Evolutionary conservation across 2,329 filamentous ascomycete genomes (phyloP).

Genomic region (Macrophomina pseudophaseolina): DNA sequence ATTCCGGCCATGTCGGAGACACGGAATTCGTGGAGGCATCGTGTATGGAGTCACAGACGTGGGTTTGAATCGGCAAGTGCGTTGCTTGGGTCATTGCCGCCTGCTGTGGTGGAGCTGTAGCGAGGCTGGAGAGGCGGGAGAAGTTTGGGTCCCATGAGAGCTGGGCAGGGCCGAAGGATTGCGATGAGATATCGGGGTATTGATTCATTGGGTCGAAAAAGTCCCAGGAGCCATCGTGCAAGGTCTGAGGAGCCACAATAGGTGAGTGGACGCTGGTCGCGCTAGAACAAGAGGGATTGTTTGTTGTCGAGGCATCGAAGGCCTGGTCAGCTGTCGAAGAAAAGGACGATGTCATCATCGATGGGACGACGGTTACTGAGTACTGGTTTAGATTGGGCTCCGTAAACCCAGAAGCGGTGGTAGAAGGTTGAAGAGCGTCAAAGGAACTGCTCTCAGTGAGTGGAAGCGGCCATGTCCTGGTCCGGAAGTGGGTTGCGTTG

Average conservation of each 20-base stretch:
- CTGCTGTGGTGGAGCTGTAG: too few species aligned
- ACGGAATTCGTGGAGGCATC: neutral
- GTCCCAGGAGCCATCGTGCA: constrained; percentile 6
- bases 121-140: neutral
- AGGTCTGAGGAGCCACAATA: neutral
- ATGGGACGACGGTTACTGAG: neutral
- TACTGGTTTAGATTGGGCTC: neutral
- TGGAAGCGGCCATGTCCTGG: neutral
- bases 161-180: neutral
- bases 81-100: neutral
- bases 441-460: neutral
- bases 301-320: neutral
- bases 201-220: constrained; percentile 6
- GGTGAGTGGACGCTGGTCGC: neutral
- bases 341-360: neutral
- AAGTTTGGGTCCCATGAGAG: neutral
- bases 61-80: neutral
- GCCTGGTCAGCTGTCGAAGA: neutral
- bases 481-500: neutral
- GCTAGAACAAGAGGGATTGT: neutral
- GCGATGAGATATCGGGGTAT: neutral
- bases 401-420: neutral
- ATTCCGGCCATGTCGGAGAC: constrained; percentile 12
- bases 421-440: neutral
- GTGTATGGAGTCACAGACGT: neutral